phyloP scores from a whole-genome alignment of 2,329 filamentous ascomycete genomes.

The Rutstroemia sp. region DNA sequence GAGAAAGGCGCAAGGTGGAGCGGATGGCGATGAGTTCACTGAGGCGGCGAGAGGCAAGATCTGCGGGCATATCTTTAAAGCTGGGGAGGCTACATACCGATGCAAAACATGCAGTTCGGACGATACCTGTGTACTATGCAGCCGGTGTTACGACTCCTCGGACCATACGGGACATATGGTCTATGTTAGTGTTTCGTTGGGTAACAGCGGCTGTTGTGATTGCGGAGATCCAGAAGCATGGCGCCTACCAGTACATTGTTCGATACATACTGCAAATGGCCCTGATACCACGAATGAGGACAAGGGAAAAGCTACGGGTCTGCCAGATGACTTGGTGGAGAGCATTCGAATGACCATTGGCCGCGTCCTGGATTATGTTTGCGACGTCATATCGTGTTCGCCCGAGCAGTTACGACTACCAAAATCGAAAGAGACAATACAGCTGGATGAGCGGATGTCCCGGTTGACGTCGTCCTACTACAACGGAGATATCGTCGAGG shows the following conservation, averaged over 20 bases:
- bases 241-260: conserved; percentile 80
- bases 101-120: conserved; percentile 93
- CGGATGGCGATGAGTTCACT: conserved; percentile 91
- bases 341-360: conserved; percentile 82
- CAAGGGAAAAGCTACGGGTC: conserved; percentile 50
- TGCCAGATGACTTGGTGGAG: conserved; percentile 69
- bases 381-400: conserved; percentile 95
- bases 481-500: conserved; percentile 51
- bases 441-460: conserved; percentile 73
- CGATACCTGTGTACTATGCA: conserved; percentile 92
- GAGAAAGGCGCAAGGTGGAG: conserved; percentile 80
- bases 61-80: conserved; percentile 95
- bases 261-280: conserved; percentile 74
- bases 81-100: conserved; percentile 85
- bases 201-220: conserved; percentile 94
- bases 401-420: conserved; percentile 85
- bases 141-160: conserved; percentile 88
- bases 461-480: conserved; percentile 72
- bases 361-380: conserved; percentile 85
- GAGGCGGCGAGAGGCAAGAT: conserved; percentile 85
- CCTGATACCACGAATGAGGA: conserved; percentile 39
- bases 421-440: conserved; percentile 76
- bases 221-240: conserved; percentile 95
- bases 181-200: conserved; percentile 76
- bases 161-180: conserved; percentile 93